Conservation (phyloP, 192 early-diverging fungal genomes). For the Anaeromyces robustus region DNA sequence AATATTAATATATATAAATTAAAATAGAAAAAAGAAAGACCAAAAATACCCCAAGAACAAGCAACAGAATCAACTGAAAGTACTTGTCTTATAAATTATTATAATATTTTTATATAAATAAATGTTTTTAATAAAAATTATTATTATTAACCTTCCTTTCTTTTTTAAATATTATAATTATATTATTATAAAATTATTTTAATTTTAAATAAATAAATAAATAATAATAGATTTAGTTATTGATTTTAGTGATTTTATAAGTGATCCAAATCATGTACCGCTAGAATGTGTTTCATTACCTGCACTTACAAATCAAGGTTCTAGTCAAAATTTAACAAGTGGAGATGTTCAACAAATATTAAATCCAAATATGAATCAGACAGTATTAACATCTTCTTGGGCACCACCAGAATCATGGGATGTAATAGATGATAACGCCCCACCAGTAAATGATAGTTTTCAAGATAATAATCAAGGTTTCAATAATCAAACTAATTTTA, state of each 20-base stretch:
- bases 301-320: neutral
- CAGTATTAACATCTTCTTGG: neutral
- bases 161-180: too few relatives aligned
- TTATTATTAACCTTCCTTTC: too few relatives aligned
- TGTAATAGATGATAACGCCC: neutral
- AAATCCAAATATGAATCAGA: neutral
- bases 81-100: neutral
- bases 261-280: neutral
- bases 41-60: neutral
- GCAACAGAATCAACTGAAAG: neutral
- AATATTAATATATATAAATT: too few relatives aligned
- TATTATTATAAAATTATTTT: neutral
- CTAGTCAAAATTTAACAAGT: neutral
- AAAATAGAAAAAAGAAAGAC: neutral
- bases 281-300: neutral
- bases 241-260: neutral
- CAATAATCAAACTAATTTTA: neutral
- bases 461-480: neutral
- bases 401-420: neutral
- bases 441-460: neutral
- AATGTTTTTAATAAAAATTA: too few relatives aligned
- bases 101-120: too few relatives aligned
- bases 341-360: neutral
- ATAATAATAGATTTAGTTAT: neutral
- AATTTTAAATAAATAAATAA: too few relatives aligned